phyloP scores from a whole-genome alignment of 2,329 filamentous ascomycete species.

The Epicoccum sorghinum region DNA sequence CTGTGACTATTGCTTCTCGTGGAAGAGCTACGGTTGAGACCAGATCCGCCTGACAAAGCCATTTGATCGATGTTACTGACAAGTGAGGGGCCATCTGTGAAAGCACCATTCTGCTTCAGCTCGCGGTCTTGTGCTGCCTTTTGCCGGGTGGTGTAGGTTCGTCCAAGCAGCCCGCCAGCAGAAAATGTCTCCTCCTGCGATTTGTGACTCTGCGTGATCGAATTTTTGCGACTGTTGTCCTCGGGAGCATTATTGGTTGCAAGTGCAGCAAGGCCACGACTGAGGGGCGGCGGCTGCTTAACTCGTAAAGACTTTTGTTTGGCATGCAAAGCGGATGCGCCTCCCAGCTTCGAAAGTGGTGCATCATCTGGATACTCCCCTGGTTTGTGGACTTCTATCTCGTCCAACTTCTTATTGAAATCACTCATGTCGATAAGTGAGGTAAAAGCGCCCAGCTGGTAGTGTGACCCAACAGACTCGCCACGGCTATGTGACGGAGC shows the following conservation, averaged over 20 bases:
- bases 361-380: conserved; percentile 37
- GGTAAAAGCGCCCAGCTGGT: conserved; percentile 69
- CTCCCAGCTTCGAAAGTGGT: conserved; percentile 27
- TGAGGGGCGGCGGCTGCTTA: conserved; percentile 46
- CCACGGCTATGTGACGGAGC: conserved; percentile 35
- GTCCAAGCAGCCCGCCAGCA: conserved; percentile 55
- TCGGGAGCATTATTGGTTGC: conserved; percentile 24
- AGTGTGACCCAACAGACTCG: conserved; percentile 58
- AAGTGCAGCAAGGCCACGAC: conserved; percentile 25
- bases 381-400: conserved; percentile 30
- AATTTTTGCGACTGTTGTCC: conserved; percentile 26
- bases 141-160: conserved; percentile 57
- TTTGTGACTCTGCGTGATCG: conserved; percentile 29
- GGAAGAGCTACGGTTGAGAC: conserved; percentile 39
- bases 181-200: conserved; percentile 52
- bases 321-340: conserved; percentile 38
- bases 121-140: conserved; percentile 48
- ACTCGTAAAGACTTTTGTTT: conserved; percentile 47
- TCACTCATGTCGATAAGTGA: conserved; percentile 69
- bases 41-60: conserved; percentile 31
- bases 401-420: conserved; percentile 56
- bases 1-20: conserved; percentile 41
- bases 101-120: conserved; percentile 49
- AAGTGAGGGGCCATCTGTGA: conserved; percentile 64
- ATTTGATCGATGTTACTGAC: conserved; percentile 53